Evolutionary conservation across 2,329 filamentous ascomycete species (phyloP), one percentile per base, ranked within the genome.

Genomic region (Aspergillus sp.): DNA sequence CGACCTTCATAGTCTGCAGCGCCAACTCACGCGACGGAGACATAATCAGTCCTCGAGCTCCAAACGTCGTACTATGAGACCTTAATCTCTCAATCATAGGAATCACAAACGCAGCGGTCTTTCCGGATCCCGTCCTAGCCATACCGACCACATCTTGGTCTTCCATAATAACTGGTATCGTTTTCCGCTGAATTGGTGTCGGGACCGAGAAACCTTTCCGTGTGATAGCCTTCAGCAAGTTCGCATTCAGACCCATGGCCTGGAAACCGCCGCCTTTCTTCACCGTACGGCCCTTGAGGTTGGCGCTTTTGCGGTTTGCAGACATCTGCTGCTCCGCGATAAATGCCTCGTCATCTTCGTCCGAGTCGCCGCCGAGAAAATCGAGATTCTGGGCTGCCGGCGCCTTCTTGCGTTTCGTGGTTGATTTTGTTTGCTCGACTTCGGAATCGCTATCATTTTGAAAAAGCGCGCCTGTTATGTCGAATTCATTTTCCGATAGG

Each of bases 191-290:
- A 75, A 99, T 99, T 0, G 95, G 95, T 0, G 95, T 99, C 4
- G 96, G 96, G 3, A 98, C 91, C 0, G 90, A 91, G 76, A 97
- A 99, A 15, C 95, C 96, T 77, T 98, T 99, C 67, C 90, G 85
- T 12, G 90, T 85, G 64, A 99, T 98, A 2, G 95, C 91, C 70
- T 96, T 95, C 23, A 99, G 82, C 4, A 99, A 82, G 65, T 90
- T 88, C 11, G 87, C 81, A 76, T 90, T 96, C 56, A 98, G 79
- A 40, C 90, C 87, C 93, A 99, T 97, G 47, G 90, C 89, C 74
- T 99, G 95, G 72, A 99, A 99, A 52, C 93, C 95, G 68, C 95
- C 95, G 39, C 93, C 90, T 76, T 98, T 99, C 80, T 97, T 97
- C 33, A 91, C 90, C 3, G 88, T 89, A 62, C 90, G 90, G 19